These are phyloP conservation scores for Blastobotrys niveus DNA, from an alignment of 1,139 yeast genomes.

Conservation along the genomic window DNA sequence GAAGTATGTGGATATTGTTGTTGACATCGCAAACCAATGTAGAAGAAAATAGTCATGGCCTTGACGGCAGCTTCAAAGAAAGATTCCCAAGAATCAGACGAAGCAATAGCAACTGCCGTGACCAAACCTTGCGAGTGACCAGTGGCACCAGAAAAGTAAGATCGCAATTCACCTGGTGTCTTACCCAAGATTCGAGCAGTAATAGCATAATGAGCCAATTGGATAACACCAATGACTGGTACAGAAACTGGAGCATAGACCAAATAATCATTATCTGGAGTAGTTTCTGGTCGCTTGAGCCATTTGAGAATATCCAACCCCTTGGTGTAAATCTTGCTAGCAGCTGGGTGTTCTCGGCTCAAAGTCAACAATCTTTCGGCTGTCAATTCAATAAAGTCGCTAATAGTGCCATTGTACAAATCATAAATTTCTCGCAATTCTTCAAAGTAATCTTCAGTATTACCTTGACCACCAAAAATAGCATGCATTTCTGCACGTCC, in stretches of 20 bases:
- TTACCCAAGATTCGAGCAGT: conserved; percentile 80
- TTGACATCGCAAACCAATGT: conserved; percentile 88
- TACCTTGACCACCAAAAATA: conserved; percentile 98
- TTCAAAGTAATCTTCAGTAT: conserved; percentile 94
- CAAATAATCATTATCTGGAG: conserved; percentile 86
- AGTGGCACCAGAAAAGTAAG: conserved; percentile 72
- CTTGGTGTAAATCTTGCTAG: conserved; percentile 85
- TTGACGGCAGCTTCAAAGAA: conserved; percentile 67
- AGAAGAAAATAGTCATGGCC: conserved; percentile 80
- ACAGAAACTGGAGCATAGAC: conserved; percentile 91
- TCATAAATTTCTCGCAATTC: conserved; percentile 84
- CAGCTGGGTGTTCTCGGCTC: conserved; percentile 67
- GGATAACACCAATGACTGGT: conserved; percentile 93
- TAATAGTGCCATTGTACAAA: conserved; percentile 67
- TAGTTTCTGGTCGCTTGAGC: conserved; percentile 76
- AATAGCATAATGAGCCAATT: conserved; percentile 85
- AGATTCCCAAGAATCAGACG: conserved; percentile 80
- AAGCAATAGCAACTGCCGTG: conserved; percentile 86
- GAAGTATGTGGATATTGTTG: conserved; percentile 90
- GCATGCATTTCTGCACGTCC: conserved; percentile 64
- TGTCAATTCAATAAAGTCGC: conserved; percentile 64
- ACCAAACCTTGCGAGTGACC: conserved; percentile 98
- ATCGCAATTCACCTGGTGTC: conserved; percentile 83
- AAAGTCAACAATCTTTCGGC: conserved; percentile 64
- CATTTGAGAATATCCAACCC: conserved; percentile 85